Conservation (phyloP, 2,329 filamentous ascomycete genomes). For the Cercospora zeina region DNA sequence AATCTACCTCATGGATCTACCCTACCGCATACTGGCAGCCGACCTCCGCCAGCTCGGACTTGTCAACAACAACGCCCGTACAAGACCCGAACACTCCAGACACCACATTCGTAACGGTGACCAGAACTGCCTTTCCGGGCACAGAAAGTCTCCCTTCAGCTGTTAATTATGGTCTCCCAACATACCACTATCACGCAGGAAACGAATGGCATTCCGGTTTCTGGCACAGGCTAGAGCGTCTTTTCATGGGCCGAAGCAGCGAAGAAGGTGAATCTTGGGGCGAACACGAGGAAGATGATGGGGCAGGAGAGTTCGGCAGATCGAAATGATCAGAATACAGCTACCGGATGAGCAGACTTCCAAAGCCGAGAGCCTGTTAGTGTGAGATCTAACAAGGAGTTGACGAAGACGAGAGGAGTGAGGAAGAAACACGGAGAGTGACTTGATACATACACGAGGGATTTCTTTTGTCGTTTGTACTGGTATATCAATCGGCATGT, state of each 20-base stretch:
- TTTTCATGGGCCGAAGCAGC: not conserved
- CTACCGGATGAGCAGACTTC: not conserved
- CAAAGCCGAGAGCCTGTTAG: too few species aligned
- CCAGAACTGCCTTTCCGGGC: not conserved
- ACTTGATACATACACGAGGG: too few species aligned
- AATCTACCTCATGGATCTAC: not conserved
- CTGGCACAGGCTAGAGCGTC: not conserved
- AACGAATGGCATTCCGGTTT: not conserved
- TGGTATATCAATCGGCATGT: too few species aligned
- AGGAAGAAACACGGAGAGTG: too few species aligned
- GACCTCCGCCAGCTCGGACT: not conserved
- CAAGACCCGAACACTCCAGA: not conserved
- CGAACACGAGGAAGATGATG: not conserved
- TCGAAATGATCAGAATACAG: not conserved
- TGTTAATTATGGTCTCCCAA: not conserved
- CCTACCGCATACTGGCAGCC: conserved; percentile 3
- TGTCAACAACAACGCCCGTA: not conserved
- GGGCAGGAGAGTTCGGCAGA: not conserved
- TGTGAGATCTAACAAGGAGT: too few species aligned
- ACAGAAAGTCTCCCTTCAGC: not conserved
- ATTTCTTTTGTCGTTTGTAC: too few species aligned
- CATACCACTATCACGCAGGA: not conserved
- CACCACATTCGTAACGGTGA: not conserved
- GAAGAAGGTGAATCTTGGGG: not conserved
- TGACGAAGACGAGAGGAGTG: too few species aligned